A percentile compares a stretch with the other conserved stretches of the same genome.
Evolutionary conservation across 495 filamentous ascomycete genomes (phyloP).

Genomic region (Aspergillus funiculosus): DNA sequence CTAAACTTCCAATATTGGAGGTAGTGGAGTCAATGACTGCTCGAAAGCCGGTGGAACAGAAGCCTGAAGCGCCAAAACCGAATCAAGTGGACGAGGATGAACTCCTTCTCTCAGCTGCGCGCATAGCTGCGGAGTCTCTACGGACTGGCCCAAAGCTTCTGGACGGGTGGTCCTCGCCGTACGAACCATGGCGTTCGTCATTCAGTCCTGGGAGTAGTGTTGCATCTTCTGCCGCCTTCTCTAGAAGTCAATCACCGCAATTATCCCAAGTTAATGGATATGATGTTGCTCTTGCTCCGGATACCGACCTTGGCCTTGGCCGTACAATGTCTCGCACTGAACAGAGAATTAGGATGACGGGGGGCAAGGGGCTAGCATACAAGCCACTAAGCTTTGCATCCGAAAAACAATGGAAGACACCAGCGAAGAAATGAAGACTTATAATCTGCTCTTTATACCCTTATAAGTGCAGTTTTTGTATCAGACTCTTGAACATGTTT

Average conservation of each 20-base stretch:
- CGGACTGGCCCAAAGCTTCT: constrained; percentile 34
- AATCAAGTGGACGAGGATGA: constrained; percentile 41
- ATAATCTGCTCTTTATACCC: not conserved
- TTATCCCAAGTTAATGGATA: constrained; percentile 28
- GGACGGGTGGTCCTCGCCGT: constrained; percentile 21
- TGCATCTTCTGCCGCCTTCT: constrained; percentile 18
- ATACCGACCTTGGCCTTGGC: constrained; percentile 32
- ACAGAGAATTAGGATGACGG: constrained; percentile 36
- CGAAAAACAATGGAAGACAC: constrained; percentile 18
- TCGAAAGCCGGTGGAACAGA: constrained; percentile 20
- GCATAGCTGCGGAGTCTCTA: constrained; percentile 39
- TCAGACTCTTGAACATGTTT: not conserved
- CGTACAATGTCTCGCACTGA: constrained; percentile 39
- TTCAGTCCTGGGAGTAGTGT: constrained; percentile 28
- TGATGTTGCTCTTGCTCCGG: constrained; percentile 37
- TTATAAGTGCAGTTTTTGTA: not conserved
- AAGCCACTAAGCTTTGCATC: constrained; percentile 35
- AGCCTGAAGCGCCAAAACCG: constrained; percentile 18
- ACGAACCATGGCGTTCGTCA: constrained; percentile 22
- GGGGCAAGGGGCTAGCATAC: constrained; percentile 38
- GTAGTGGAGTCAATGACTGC: constrained; percentile 26
- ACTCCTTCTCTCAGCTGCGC: constrained; percentile 37
- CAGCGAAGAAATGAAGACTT: constrained; percentile 5
- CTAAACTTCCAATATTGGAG: constrained; percentile 38
- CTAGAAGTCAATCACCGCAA: constrained; percentile 31